Evolutionary conservation across 176 grass and related monocot species (phyloP), one percentile per base, ranked within the genome.

Genomic region (barley (Hordeum vulgare)): DNA sequence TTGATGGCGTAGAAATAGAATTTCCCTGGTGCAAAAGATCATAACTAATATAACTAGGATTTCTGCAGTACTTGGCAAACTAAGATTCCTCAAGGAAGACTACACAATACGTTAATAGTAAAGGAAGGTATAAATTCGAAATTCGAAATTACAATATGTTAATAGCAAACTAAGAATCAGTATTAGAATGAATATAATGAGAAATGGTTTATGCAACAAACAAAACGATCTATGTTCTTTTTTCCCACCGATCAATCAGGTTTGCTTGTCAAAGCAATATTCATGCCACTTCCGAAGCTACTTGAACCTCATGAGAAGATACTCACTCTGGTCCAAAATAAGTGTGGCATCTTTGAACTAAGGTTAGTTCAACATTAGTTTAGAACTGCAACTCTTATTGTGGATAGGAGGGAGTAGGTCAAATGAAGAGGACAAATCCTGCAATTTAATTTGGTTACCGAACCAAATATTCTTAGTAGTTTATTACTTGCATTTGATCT

Each of bases 1-100:
- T 68, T 79, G 87, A 78, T 74, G 91, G 91, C 54, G 94, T 94
- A 34, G 89, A 94, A 84, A 97, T 91, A 56, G 82, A 78, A 71
- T 94, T 94, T 23, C 77, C 91, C 94, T 97, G 25, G 65, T 27
- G 74, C 59, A 81, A 80, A 76, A 80, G 8, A 26, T 53, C 45
- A 11, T 54, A 7, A 28, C 24, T 27, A 17, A 35, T 39, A 11
- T 60, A 40, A 40, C n/a, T 23, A 41, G 13, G 13, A 62, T 41
- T 3, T 70, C 35, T 24, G 29, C 3, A 40, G n/a, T 61, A 7
- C 61, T 51, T 63, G 11, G 24, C 61, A 1, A n/a, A 42, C 74
- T 64, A 17, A 39, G 7, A 34, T n/a, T 39, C 26, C 40, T 28
- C 29, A 69, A 61, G 27, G 8, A 24, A 82, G 74, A 42, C 1